Evolutionary conservation across 2,329 filamentous ascomycete species (phyloP).

Genomic region (Botrytis porri): DNA sequence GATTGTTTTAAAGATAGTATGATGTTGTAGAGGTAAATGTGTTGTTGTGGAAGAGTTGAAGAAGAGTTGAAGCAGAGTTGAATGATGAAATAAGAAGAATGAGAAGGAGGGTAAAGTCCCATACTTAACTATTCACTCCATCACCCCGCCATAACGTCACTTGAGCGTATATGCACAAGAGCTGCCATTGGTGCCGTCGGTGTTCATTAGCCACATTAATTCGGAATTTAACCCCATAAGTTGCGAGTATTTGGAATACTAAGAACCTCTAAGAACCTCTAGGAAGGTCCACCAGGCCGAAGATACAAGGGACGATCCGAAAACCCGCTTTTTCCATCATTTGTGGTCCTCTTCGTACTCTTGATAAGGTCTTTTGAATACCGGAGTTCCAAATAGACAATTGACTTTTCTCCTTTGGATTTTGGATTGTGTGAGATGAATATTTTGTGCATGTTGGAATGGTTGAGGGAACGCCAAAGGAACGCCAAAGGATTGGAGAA

Average conservation of each 20-base stretch:
- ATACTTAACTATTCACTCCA: not conserved
- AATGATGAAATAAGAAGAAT: not conserved
- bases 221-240: not conserved
- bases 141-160: slow-evolving; percentile 6
- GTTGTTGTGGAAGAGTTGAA: not conserved
- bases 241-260: slow-evolving; percentile 8
- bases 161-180: not conserved
- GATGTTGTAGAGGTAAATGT: not conserved
- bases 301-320: not conserved
- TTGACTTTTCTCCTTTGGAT: slow-evolving; percentile 1
- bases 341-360: not conserved
- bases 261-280: slow-evolving; percentile 7
- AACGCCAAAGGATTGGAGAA: not conserved
- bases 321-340: not conserved
- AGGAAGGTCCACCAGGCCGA: slow-evolving; percentile 9
- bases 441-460: not conserved
- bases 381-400: not conserved
- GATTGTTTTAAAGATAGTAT: not conserved
- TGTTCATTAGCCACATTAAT: not conserved
- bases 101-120: not conserved
- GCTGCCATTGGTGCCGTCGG: not conserved
- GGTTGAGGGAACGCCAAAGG: not conserved
- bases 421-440: not conserved
- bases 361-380: not conserved
- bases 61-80: not conserved